Evolutionary conservation across 2,329 filamentous ascomycete species (phyloP), one percentile per base, ranked within the genome.

Genomic region (Trichoderma sp.): DNA sequence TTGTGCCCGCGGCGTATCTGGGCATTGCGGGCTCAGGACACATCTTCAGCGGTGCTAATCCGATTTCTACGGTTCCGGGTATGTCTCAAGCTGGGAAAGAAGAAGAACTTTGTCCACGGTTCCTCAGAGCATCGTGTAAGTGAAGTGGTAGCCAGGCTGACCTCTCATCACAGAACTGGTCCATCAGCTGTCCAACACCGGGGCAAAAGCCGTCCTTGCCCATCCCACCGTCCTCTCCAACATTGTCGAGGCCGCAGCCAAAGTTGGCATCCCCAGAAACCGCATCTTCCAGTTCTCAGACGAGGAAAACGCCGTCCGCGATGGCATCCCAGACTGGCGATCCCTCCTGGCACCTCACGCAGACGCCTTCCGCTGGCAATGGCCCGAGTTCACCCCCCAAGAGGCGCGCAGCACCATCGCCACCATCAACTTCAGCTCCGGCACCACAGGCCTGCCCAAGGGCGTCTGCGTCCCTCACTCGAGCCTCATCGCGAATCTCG

Each of bases 41-140:
- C 69, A 81, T 85, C 27, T 88, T 88, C 76, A 87, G 82, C 63
- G 86, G 84, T 24, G 84, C 82, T 5, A 88, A 87, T 73, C 85
- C 86, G 16, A 78, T 79, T 11, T 87, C 85, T 72, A 86, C 84
- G 1, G 76, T 82, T 16, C 77, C 79, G 68, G 84, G 84, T 83
- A 73, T 71, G 79, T 43, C 74, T 19, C 29, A 19, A 14, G 7
- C 47, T 43, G 37, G 6, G 37, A 43, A 13, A 31, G 27, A 53
- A 8, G 7, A 31, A 35, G 16, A 35, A 10, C 43, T 13, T 43
- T 52, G 1, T 16, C 27, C 7, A 52, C 19, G 14, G 5, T 43
- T 8, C 5, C 40, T 49, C n/a, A 4, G 5, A 4, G 14, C 11
- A 49, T 27, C 31, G 47, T 29, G 33, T 27, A 57, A 33, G 55